Percentiles rank a stretch among this genome's conserved stretches.
phyloP scores from a whole-genome alignment of 768 basidiomycete species.

The Lyophyllum shimeji region DNA sequence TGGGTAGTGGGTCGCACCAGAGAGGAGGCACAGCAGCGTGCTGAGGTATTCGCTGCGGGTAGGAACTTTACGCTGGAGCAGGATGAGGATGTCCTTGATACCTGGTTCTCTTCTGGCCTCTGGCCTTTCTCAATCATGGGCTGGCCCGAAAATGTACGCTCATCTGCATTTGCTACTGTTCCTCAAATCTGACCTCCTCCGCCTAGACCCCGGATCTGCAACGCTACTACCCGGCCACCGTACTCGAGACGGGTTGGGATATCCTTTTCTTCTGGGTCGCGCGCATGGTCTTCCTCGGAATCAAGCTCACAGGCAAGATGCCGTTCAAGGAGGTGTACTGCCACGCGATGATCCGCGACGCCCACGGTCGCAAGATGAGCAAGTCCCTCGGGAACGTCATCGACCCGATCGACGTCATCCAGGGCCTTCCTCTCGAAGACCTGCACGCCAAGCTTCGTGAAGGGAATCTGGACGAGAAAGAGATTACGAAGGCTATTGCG shows the following conservation, averaged over 20 bases:
- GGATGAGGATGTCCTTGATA: slow-evolving; percentile 97
- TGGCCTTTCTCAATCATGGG: slow-evolving; percentile 99
- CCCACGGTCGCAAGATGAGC: slow-evolving; percentile 98
- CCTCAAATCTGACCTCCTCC: not conserved
- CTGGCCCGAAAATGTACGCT: slow-evolving; percentile 86
- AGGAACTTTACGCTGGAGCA: slow-evolving; percentile 77
- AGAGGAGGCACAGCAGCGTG: slow-evolving; percentile 78
- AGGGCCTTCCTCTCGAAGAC: slow-evolving; percentile 74
- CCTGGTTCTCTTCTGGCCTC: slow-evolving; percentile 97
- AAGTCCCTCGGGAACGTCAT: slow-evolving; percentile 98
- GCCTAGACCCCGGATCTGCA: slow-evolving; percentile 71
- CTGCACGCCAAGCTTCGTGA: slow-evolving; percentile 84
- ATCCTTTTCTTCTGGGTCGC: slow-evolving; percentile 99
- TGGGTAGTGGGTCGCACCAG: slow-evolving; percentile 90
- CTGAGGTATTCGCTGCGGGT: slow-evolving; percentile 66
- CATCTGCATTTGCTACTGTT: slow-evolving; percentile 32
- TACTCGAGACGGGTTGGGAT: slow-evolving; percentile 99
- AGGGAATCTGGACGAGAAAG: slow-evolving; percentile 92
- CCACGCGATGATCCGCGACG: slow-evolving; percentile 98
- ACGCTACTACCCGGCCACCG: slow-evolving; percentile 83
- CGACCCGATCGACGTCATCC: slow-evolving; percentile 94
- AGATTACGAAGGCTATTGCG: slow-evolving; percentile 84
- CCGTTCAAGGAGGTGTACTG: slow-evolving; percentile 96
- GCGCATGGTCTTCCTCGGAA: slow-evolving; percentile 93
- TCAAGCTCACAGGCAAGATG: slow-evolving; percentile 84